These are phyloP conservation scores for Chionographis japonica DNA, from an alignment of 106 monocot species.

Conservation along the genomic window DNA sequence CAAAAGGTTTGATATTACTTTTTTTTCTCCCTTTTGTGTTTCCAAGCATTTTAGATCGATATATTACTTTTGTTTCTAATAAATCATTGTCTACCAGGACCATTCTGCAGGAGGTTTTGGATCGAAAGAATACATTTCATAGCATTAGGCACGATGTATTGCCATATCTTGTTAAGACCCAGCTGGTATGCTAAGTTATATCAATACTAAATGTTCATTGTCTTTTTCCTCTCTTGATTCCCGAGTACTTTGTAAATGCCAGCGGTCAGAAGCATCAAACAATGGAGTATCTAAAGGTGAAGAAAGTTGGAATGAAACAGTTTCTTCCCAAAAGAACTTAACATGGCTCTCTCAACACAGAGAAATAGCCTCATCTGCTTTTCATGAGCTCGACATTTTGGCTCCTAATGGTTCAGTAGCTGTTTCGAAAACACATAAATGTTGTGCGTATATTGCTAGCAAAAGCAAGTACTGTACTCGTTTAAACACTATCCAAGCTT, in stretches of 20 bases:
- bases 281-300: constrained; percentile 34
- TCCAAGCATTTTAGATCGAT: neutral
- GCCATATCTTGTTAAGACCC: constrained; percentile 88
- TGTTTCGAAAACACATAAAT: constrained; percentile 65
- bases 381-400: constrained; percentile 25
- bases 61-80: neutral
- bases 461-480: constrained; percentile 91
- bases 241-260: constrained; percentile 4
- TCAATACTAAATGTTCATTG: neutral
- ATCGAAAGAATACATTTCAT: constrained; percentile 64
- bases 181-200: constrained; percentile 57
- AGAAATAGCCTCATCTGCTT: constrained; percentile 46
- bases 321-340: constrained; percentile 34
- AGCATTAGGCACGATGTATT: constrained; percentile 90
- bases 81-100: constrained; percentile 34
- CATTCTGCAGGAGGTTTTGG: constrained; percentile 76
- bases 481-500: constrained; percentile 90
- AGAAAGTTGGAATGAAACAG: constrained; percentile 32
- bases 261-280: constrained; percentile 69
- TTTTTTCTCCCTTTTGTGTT: neutral
- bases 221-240: too few species aligned
- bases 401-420: constrained; percentile 20
- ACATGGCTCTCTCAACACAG: constrained; percentile 58
- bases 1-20: constrained; percentile 56
- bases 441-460: constrained; percentile 88